Conservation (phyloP, 192 early-diverging fungal species). For the Spinellus fusiger region DNA sequence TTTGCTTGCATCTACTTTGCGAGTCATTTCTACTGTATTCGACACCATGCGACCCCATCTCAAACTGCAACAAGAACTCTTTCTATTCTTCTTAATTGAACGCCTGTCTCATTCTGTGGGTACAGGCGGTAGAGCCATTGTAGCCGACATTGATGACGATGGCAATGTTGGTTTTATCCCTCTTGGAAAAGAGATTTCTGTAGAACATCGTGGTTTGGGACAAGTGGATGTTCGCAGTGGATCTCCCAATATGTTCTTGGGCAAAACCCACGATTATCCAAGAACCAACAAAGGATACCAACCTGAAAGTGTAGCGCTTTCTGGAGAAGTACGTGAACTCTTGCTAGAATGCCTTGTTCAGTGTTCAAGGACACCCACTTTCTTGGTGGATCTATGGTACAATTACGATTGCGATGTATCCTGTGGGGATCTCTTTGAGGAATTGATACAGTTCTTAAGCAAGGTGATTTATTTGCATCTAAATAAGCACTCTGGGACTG, state of each 20-base stretch:
- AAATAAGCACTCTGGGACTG: not conserved
- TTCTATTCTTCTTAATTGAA: constrained; percentile 58
- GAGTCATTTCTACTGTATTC: constrained; percentile 64
- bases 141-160: constrained; percentile 18
- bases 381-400: constrained; percentile 86
- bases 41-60: constrained; percentile 60
- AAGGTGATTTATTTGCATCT: constrained; percentile 43
- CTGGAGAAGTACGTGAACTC: constrained; percentile 80
- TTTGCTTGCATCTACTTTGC: constrained; percentile 55
- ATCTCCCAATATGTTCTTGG: constrained; percentile 26
- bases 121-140: constrained; percentile 14
- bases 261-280: constrained; percentile 9
- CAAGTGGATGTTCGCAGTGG: constrained; percentile 22
- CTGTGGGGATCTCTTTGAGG: constrained; percentile 84
- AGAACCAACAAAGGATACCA: constrained; percentile 7
- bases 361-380: constrained; percentile 66
- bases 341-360: constrained; percentile 76
- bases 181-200: not conserved
- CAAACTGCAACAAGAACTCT: constrained; percentile 76
- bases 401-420: constrained; percentile 89
- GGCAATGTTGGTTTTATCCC: constrained; percentile 22
- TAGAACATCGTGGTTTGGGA: not conserved
- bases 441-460: constrained; percentile 69
- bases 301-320: constrained; percentile 33
- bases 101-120: constrained; percentile 38